A percentile compares a stretch with the other conserved stretches of the same genome.
Evolutionary conservation across 192 early-diverging fungal species (phyloP).

Genomic region (Linnemannia elongata): DNA sequence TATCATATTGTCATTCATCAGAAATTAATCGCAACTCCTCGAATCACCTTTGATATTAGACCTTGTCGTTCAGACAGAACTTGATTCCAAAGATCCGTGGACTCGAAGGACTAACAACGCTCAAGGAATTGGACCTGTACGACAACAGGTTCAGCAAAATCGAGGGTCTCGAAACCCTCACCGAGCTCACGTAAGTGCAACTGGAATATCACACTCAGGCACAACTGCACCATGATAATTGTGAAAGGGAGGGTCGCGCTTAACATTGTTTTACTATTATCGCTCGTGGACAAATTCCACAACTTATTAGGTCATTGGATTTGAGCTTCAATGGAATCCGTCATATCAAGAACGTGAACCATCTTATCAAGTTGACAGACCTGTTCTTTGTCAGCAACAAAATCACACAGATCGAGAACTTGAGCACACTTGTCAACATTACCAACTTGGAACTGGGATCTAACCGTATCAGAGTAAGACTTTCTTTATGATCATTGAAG

Average conservation of each 20-base stretch:
- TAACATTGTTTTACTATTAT: too few relatives aligned
- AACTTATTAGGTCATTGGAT: constrained; percentile 70
- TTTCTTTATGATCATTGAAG: background rate
- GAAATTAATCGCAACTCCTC: background rate
- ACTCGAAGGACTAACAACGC: constrained; percentile 62
- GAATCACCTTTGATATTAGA: constrained; percentile 58
- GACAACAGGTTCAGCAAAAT: constrained; percentile 92
- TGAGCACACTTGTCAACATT: constrained; percentile 74
- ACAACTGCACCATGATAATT: background rate
- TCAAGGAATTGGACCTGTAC: constrained; percentile 94
- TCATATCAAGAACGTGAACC: constrained; percentile 76
- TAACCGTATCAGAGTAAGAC: constrained; percentile 87
- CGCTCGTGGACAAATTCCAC: too few relatives aligned
- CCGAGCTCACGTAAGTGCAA: constrained; percentile 69
- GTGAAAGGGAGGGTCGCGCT: too few relatives aligned
- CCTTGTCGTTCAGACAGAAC: constrained; percentile 88
- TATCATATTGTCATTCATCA: background rate
- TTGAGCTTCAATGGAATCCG: constrained; percentile 98
- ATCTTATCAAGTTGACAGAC: constrained; percentile 73
- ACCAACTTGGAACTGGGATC: constrained; percentile 95
- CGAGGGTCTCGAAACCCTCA: constrained; percentile 71
- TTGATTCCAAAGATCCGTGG: constrained; percentile 78
- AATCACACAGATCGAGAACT: constrained; percentile 84
- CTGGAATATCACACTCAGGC: background rate
- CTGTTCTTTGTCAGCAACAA: constrained; percentile 96